These are phyloP conservation scores for Plectranthus barbatus DNA, from an alignment of 257 asterid species.

Conservation along the genomic window DNA sequence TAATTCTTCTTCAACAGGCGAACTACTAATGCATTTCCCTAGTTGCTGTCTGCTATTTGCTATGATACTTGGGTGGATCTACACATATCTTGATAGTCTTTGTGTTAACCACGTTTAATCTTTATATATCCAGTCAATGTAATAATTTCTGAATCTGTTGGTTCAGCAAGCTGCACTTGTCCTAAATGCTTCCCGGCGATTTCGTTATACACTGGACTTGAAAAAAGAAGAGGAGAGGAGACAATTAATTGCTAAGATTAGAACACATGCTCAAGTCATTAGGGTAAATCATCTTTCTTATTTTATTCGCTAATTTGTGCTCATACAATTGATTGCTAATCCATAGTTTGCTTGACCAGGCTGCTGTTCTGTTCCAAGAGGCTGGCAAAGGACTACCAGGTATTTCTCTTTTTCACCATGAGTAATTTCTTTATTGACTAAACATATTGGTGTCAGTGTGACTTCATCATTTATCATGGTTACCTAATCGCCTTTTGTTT, in stretches of 20 bases:
- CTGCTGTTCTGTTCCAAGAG: slow-evolving; percentile 77
- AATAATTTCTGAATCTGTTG: neutral
- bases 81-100: neutral
- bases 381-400: slow-evolving; percentile 52
- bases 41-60: slow-evolving; percentile 5
- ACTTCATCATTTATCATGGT: neutral
- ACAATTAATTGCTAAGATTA: slow-evolving; percentile 54
- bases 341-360: slow-evolving; percentile 39
- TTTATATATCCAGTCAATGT: neutral
- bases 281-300: slow-evolving; percentile 41
- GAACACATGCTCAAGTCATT: slow-evolving; percentile 85
- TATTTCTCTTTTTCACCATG: slow-evolving; percentile 15
- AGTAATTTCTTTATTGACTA: neutral
- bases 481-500: neutral
- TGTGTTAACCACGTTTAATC: neutral
- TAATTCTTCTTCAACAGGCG: neutral
- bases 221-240: slow-evolving; percentile 84
- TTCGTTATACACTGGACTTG: slow-evolving; percentile 82
- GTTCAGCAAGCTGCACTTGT: slow-evolving; percentile 90
- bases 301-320: neutral
- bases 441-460: neutral
- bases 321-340: slow-evolving; percentile 13
- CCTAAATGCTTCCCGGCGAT: slow-evolving; percentile 82
- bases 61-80: neutral
- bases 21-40: neutral